A percentile compares a stretch with the other conserved stretches of the same genome.
Evolutionary conservation across 1,139 yeast species (phyloP).

Genomic region (Saccharomyces pastorianus): DNA sequence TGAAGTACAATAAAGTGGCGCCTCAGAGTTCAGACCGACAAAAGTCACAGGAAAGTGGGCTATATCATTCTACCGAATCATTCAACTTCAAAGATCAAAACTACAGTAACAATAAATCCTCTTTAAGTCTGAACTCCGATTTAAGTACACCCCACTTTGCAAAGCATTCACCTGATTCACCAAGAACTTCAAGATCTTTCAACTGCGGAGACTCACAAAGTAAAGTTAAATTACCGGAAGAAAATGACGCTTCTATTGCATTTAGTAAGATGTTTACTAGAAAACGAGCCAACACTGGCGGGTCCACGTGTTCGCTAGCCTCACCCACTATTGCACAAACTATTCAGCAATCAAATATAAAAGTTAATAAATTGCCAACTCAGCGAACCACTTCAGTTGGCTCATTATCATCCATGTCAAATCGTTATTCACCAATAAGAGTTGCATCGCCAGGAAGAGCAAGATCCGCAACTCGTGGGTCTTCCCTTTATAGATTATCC

Average conservation of each 20-base stretch:
- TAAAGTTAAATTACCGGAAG: slow-evolving; percentile 13
- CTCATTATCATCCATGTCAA: slow-evolving; percentile 21
- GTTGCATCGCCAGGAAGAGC: slow-evolving; percentile 28
- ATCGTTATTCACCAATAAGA: slow-evolving; percentile 27
- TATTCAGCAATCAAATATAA: slow-evolving; percentile 5
- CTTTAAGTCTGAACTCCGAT: neutral
- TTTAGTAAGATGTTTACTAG: slow-evolving; percentile 30
- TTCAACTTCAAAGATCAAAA: neutral
- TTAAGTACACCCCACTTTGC: neutral
- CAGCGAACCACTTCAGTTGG: slow-evolving; percentile 22
- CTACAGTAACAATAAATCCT: neutral
- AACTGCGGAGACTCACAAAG: neutral
- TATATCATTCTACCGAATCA: neutral
- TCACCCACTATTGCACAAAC: slow-evolving; percentile 1
- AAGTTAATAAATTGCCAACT: slow-evolving; percentile 5
- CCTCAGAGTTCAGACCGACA: neutral
- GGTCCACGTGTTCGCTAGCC: slow-evolving; percentile 18
- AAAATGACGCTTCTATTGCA: slow-evolving; percentile 32
- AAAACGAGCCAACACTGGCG: slow-evolving; percentile 28
- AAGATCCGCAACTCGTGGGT: slow-evolving; percentile 24
- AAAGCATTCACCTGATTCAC: neutral
- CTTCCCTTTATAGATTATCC: slow-evolving; percentile 22
- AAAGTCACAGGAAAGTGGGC: neutral
- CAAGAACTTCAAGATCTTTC: neutral
- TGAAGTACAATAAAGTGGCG: neutral